phyloP scores from a whole-genome alignment of 768 basidiomycete species.

The Boletus reticulatus region DNA sequence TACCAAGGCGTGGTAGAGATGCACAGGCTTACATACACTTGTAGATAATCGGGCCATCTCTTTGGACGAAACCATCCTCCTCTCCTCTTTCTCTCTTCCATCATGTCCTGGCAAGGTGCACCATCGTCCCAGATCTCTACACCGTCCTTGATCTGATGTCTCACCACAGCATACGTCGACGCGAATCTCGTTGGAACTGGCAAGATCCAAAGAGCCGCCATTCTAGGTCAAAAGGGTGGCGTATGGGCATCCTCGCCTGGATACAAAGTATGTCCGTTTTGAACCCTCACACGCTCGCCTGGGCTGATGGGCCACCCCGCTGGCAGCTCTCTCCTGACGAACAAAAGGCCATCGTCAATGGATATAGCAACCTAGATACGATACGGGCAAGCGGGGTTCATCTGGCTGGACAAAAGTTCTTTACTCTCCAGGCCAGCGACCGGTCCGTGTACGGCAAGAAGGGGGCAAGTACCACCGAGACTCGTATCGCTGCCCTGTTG shows the following conservation, averaged over 20 bases:
- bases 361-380: slow-evolving; percentile 39
- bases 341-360: slow-evolving; percentile 31
- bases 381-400: slow-evolving; percentile 60
- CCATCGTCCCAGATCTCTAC: slow-evolving; percentile 18
- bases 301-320: not conserved
- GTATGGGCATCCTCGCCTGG: slow-evolving; percentile 28
- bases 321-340: slow-evolving; percentile 20
- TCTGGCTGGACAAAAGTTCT: slow-evolving; percentile 72
- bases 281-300: not conserved
- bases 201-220: slow-evolving; percentile 70
- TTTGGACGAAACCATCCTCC: not conserved
- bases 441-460: slow-evolving; percentile 70
- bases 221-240: slow-evolving; percentile 29
- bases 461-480: slow-evolving; percentile 44
- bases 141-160: slow-evolving; percentile 30
- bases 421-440: slow-evolving; percentile 49
- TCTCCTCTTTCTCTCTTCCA: not conserved
- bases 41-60: slow-evolving; percentile 33
- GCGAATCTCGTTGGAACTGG: slow-evolving; percentile 70
- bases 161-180: slow-evolving; percentile 74
- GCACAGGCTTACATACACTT: slow-evolving; percentile 28
- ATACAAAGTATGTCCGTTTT: slow-evolving; percentile 10
- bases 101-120: slow-evolving; percentile 78
- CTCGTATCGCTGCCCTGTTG: not conserved
- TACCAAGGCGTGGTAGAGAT: not conserved